phyloP scores from a whole-genome alignment of 306 rosid species.

The Calophaca sinica region DNA sequence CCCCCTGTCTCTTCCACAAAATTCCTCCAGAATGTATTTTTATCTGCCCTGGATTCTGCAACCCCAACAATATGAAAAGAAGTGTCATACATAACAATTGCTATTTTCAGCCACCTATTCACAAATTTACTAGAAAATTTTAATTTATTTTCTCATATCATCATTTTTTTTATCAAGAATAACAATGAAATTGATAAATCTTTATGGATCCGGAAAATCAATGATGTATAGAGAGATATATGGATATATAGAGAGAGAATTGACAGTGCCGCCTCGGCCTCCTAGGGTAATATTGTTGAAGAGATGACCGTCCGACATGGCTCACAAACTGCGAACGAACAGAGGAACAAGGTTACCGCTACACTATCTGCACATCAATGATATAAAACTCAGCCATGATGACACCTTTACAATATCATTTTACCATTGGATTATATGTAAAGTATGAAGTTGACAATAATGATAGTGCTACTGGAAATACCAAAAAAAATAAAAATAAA shows the following conservation, averaged over 20 bases:
- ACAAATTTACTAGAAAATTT: not conserved
- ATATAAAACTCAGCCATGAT: too few species aligned
- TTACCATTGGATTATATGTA: too few species aligned
- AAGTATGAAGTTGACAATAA: too few species aligned
- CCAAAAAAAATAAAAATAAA: too few species aligned
- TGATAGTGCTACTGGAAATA: too few species aligned
- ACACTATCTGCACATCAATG: not conserved
- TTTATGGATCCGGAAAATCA: not conserved
- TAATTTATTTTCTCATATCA: not conserved
- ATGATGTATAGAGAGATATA: too few species aligned
- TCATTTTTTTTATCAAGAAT: not conserved
- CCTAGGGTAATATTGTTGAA: constrained; percentile 35
- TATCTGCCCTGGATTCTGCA: constrained; percentile 96
- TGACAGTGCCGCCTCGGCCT: constrained; percentile 31
- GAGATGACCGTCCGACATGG: constrained; percentile 22
- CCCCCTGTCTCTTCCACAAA: constrained; percentile 91
- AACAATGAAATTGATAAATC: constrained; percentile 22
- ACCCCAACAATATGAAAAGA: constrained; percentile 24
- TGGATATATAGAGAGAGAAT: not conserved
- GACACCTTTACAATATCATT: too few species aligned
- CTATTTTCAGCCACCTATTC: constrained; percentile 8
- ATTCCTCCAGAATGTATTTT: constrained; percentile 83
- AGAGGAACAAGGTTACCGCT: not conserved
- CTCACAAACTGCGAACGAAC: not conserved
- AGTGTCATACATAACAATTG: constrained; percentile 14